Evolutionary conservation across 371 early-diverging fungal species (phyloP).

Genomic region (Funneliformis caledonium): DNA sequence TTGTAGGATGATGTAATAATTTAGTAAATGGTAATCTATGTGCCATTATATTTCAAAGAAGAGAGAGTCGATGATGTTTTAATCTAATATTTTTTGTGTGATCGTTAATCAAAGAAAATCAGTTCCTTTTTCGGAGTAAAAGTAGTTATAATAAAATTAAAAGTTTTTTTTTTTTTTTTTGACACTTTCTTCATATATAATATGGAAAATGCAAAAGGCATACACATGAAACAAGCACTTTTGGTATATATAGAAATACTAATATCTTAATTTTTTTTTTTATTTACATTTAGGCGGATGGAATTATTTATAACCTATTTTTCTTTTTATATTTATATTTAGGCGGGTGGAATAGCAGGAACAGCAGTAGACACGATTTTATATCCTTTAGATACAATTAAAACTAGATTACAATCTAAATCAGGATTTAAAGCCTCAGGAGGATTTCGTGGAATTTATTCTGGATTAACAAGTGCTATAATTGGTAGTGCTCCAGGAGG

Average conservation of each 20-base stretch:
- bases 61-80: not conserved
- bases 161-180: too few relatives aligned
- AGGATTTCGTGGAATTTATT: slow-evolving; percentile 91
- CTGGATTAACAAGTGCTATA: slow-evolving; percentile 89
- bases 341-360: slow-evolving; percentile 85
- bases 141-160: too few relatives aligned
- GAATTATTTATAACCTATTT: not conserved
- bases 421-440: slow-evolving; percentile 89
- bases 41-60: slow-evolving; percentile 15
- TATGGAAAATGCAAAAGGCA: not conserved
- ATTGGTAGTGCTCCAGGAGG: slow-evolving; percentile 94
- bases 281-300: slow-evolving; percentile 66
- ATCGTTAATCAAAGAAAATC: not conserved
- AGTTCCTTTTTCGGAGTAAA: not conserved
- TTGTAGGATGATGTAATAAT: slow-evolving; percentile 55
- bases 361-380: slow-evolving; percentile 86
- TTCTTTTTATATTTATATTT: not conserved
- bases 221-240: slow-evolving; percentile 25
- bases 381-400: slow-evolving; percentile 94
- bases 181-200: not conserved
- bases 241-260: slow-evolving; percentile 6
- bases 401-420: slow-evolving; percentile 88
- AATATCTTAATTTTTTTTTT: not conserved
- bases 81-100: not conserved
- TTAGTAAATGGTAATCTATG: slow-evolving; percentile 59